Percentiles rank a stretch among this genome's conserved stretches.
Evolutionary conservation across 169 alveolate genomes (phyloP).

Genomic region (Plasmodium malariae): DNA sequence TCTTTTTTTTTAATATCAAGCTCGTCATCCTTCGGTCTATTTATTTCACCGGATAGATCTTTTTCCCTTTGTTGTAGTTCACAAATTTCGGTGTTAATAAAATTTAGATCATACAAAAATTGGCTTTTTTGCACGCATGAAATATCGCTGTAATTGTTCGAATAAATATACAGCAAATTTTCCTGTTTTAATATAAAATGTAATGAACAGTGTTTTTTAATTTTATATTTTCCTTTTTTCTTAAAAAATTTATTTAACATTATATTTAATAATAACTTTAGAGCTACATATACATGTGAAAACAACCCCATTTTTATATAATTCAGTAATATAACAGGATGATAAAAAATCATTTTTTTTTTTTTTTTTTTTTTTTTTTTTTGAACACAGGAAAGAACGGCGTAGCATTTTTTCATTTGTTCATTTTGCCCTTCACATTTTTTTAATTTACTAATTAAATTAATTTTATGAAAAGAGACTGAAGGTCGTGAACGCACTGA

Average conservation of each 20-base stretch:
- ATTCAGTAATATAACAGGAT: conserved; percentile 43
- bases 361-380: not conserved
- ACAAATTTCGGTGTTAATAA: conserved; percentile 37
- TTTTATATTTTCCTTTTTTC: not conserved
- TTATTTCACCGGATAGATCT: not conserved
- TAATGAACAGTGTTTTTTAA: conserved; percentile 46
- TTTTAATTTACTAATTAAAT: conserved; percentile 4
- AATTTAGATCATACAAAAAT: conserved; percentile 49
- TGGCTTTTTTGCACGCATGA: conserved; percentile 27
- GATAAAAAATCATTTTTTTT: conserved; percentile 41
- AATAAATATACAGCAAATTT: not conserved
- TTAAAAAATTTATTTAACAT: conserved; percentile 34
- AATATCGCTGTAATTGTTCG: conserved; percentile 17
- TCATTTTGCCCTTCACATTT: conserved; percentile 1
- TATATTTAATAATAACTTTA: conserved; percentile 38
- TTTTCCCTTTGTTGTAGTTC: not conserved
- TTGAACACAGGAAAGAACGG: no score
- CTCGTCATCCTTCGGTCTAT: not conserved
- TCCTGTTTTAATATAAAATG: conserved; percentile 25
- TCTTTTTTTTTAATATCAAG: not conserved
- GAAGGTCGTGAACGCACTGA: no score
- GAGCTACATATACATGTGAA: conserved; percentile 66
- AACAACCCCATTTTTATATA: conserved; percentile 66
- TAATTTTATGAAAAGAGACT: conserved; percentile 5
- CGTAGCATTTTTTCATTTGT: not conserved